Conservation (phyloP, 441 rosid genomes). For the Oxalis stricta region DNA sequence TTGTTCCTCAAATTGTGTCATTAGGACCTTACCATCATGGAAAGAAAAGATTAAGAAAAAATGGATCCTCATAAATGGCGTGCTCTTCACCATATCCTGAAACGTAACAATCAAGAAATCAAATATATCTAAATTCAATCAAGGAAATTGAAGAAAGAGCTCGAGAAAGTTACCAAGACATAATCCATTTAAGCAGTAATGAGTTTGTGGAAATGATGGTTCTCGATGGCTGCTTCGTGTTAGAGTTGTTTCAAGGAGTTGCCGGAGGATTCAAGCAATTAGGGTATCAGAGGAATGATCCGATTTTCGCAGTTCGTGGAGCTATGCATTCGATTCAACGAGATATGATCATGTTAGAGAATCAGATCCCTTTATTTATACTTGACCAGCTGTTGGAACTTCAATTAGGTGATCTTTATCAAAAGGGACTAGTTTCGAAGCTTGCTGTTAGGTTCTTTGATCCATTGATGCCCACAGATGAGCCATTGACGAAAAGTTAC, state of each 20-base stretch:
- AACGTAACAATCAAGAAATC: conserved; percentile 41
- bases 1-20: conserved; percentile 64
- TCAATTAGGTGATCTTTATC: conserved; percentile 38
- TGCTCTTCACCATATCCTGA: conserved; percentile 42
- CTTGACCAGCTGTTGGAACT: conserved; percentile 54
- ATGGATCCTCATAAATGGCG: conserved; percentile 89
- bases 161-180: conserved; percentile 59
- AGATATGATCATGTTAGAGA: conserved; percentile 89
- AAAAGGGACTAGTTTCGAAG: conserved; percentile 48
- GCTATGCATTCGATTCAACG: conserved; percentile 79
- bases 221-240: conserved; percentile 69
- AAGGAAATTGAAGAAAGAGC: conserved; percentile 61
- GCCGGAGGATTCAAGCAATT: conserved; percentile 48
- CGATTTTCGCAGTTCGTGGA: conserved; percentile 69
- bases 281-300: conserved; percentile 73
- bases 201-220: conserved; percentile 81
- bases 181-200: conserved; percentile 35
- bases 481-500: conserved; percentile 46
- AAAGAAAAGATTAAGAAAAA: conserved; percentile 41
- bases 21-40: conserved; percentile 80
- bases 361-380: conserved; percentile 64
- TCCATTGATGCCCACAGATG: conserved; percentile 74
- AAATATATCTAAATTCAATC: conserved; percentile 41
- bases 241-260: conserved; percentile 66
- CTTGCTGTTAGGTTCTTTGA: conserved; percentile 62